Base-by-base conservation (phyloP, 306 rosid species). In the Sesbania bispinosa region DNA sequence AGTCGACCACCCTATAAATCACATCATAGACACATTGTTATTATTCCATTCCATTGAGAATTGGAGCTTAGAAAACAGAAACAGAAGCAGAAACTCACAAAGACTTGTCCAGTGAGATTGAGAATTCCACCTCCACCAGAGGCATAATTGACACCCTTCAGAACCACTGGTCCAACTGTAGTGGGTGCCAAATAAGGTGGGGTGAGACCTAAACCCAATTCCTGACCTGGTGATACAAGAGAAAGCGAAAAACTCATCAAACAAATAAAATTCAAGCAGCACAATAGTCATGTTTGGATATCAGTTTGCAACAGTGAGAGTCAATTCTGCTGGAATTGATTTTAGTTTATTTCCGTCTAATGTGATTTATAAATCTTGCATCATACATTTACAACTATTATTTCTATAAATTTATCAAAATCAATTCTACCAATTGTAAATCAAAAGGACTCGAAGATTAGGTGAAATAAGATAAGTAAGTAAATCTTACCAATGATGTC, bases 121-220 rank as follows among this genome's bases (percentile, higher is more conserved):
- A 88, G 85, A 85, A 89, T 87, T 67, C 96, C 93, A 78, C 85
- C 75, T 8, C 87, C 88, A 14, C 93, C 93, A 20, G 93, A 92
- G 27, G 93, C 97, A 77, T 89, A 89, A 50, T 92, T 92, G 27
- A 84, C 89, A 32, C 93, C 97, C 42, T 70, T 73, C 52, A 92
- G 76, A 80, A 85, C 26, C n/a, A 69, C 77, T 1, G 77, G 29
- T 30, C 90, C 96, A 1, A 62, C 14, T 51, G 90, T 84, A 14
- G 93, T 51, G 57, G 92, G 93, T 21, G 91, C 85, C 48, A 87
- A 58, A 80, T 87, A 89, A 3, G 93, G 91, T 21, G 90, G 96
- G 18, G 79, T 77, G 54, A 77, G 75, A n/a, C 70, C 68, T 2
- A 77, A 36, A 58, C 87, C 90, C 54, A 87, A 55, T 47, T 75